Evolutionary conservation across 345 rosid genomes (phyloP), one percentile per base, ranked within the genome.

Genomic region (Lumnitzera racemosa): DNA sequence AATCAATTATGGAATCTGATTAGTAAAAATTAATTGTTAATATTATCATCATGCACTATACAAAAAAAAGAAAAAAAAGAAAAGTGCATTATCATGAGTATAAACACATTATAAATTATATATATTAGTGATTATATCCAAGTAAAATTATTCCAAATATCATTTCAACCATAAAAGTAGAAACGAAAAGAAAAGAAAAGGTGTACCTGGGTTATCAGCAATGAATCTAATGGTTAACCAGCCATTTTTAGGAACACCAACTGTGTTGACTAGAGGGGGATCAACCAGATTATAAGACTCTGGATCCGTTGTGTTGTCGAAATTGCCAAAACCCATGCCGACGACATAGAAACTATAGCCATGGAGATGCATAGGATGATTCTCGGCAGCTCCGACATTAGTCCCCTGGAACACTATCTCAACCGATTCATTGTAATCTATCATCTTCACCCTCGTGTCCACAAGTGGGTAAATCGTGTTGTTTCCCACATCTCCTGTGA

Each of bases 341-440:
- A 80, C 81, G 55, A 80, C 49, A 61, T 70, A 79, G 72, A 79
- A 76, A 66, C 74, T 76, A 47, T 41, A 68, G 1, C 80, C 83
- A 36, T 80, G 84, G 2, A 76, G 48, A 67, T 80, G 84, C 70
- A 80, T 68, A 0, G 84, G 84, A 62, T 80, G 84, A 56, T 68
- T 69, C 24, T 47, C 63, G 1, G 70, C 61, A 2, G 69, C 62
- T 0, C 63, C 50, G 0, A 77, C 46, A 47, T 74, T 74, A 2
- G 84, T 80, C 47, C 79, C 79, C 65, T 80, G 84, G 23, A 61
- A 63, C 12, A 80, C 71, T 5, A 80, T 69, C 41, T 80, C 84
- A 1, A 80, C 81, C 1, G 27, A 57, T 1, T 73, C 78, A 7
- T 66, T 64, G 13, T 74, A 80, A 12, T 74, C 51, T 51, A 80